These are phyloP conservation scores for Lodderomyces elongisporus DNA, from an alignment of 1,139 yeast genomes.

Conservation along the genomic window DNA sequence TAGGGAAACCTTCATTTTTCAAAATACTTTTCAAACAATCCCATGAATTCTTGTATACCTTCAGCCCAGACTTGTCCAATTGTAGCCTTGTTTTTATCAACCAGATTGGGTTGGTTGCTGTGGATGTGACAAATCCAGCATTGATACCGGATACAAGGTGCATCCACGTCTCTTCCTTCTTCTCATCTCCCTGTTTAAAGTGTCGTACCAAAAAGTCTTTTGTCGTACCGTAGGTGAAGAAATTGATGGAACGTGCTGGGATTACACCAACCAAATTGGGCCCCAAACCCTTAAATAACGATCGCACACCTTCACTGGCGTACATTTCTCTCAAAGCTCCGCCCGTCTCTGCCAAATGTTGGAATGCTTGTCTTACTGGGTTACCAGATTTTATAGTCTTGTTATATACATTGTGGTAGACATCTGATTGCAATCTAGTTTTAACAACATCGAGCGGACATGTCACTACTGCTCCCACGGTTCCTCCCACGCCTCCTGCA, in stretches of 20 bases:
- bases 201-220: constrained; percentile 64
- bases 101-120: constrained; percentile 99
- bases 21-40: constrained; percentile 75
- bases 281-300: constrained; percentile 90
- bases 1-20: constrained; percentile 69
- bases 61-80: constrained; percentile 65
- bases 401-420: constrained; percentile 43
- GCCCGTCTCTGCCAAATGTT: constrained; percentile 82
- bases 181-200: constrained; percentile 39
- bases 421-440: constrained; percentile 90
- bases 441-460: constrained; percentile 96
- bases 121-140: constrained; percentile 93
- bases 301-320: constrained; percentile 71
- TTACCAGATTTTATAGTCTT: constrained; percentile 38
- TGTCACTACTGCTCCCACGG: constrained; percentile 93
- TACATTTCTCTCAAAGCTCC: constrained; percentile 67
- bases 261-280: constrained; percentile 98
- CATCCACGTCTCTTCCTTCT: constrained; percentile 68
- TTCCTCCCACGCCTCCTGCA: constrained; percentile 99
- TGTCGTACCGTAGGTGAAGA: constrained; percentile 91
- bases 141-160: constrained; percentile 85
- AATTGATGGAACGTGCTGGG: constrained; percentile 95
- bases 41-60: constrained; percentile 74
- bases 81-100: constrained; percentile 91
- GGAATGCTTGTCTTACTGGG: constrained; percentile 42